Conservation (phyloP, 805 yeast species). For the Yarrowia phangngaensis region DNA sequence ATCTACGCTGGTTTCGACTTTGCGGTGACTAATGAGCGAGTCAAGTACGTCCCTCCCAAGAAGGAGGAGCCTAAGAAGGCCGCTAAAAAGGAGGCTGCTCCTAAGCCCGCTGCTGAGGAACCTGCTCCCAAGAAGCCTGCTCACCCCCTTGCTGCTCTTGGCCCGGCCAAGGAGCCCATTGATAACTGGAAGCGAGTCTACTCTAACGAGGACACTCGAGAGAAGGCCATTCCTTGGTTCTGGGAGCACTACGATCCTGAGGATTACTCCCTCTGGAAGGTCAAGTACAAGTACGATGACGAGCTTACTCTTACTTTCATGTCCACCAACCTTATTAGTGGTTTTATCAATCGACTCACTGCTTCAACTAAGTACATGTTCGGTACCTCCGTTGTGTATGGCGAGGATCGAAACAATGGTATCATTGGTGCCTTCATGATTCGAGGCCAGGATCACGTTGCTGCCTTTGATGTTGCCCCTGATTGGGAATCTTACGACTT, state of each 20-base stretch:
- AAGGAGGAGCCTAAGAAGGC: conserved; percentile 63
- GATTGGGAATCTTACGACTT: conserved; percentile 94
- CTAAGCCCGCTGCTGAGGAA: conserved; percentile 40
- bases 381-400: conserved; percentile 91
- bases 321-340: conserved; percentile 97
- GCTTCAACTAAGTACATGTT: conserved; percentile 92
- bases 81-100: conserved; percentile 38
- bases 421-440: conserved; percentile 90
- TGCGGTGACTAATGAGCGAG: conserved; percentile 60
- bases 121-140: conserved; percentile 67
- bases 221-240: conserved; percentile 93
- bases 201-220: conserved; percentile 97
- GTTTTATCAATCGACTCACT: conserved; percentile 91
- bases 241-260: conserved; percentile 90
- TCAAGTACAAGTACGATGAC: conserved; percentile 95
- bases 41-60: conserved; percentile 65
- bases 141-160: conserved; percentile 87
- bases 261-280: conserved; percentile 94
- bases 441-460: conserved; percentile 86
- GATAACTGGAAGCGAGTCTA: conserved; percentile 96
- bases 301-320: conserved; percentile 95
- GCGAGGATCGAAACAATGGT: conserved; percentile 98
- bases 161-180: conserved; percentile 62
- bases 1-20: conserved; percentile 49
- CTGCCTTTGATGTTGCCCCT: conserved; percentile 98